A percentile compares a stretch with the other conserved stretches of the same genome.
Conservation (phyloP, 2,329 filamentous ascomycete genomes). For the Pseudonectria foliicola region DNA sequence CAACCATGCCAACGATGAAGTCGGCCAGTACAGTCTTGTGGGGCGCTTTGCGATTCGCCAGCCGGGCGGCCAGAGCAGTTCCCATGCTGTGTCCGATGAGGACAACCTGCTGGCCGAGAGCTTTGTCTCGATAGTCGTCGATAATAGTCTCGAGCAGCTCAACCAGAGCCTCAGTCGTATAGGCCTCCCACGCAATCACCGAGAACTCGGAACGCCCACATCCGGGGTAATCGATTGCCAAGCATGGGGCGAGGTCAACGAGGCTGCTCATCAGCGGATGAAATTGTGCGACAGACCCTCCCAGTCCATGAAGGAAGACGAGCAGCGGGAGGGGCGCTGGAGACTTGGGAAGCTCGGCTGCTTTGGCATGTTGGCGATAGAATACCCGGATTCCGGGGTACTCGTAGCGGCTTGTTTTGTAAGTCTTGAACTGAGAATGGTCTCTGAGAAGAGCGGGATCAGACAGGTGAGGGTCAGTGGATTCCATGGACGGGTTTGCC, state of each 20-base stretch:
- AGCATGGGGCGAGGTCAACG: slow-evolving; percentile 73
- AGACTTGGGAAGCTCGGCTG: slow-evolving; percentile 67
- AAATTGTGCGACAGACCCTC: slow-evolving; percentile 88
- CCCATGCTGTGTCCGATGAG: slow-evolving; percentile 89
- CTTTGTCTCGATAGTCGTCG: slow-evolving; percentile 60
- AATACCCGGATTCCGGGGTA: slow-evolving; percentile 79
- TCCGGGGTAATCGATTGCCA: slow-evolving; percentile 80
- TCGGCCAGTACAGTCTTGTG: slow-evolving; percentile 47
- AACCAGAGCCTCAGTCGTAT: slow-evolving; percentile 66
- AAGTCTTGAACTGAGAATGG: slow-evolving; percentile 63
- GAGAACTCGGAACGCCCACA: slow-evolving; percentile 75
- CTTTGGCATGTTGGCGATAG: slow-evolving; percentile 73
- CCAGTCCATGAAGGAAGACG: slow-evolving; percentile 87
- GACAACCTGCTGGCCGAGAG: slow-evolving; percentile 62
- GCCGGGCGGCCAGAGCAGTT: slow-evolving; percentile 64
- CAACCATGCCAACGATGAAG: slow-evolving; percentile 68
- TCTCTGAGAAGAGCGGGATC: slow-evolving; percentile 78
- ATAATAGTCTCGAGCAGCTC: slow-evolving; percentile 72
- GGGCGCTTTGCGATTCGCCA: slow-evolving; percentile 45
- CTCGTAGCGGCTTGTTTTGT: slow-evolving; percentile 61
- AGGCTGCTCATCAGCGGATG: slow-evolving; percentile 73
- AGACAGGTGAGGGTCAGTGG: slow-evolving; percentile 40
- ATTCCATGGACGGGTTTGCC: slow-evolving; percentile 16
- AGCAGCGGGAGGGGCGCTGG: slow-evolving; percentile 73
- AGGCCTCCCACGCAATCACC: slow-evolving; percentile 67